Conservation (phyloP, 2,329 filamentous ascomycete species). For the Ophiostoma sp. region DNA sequence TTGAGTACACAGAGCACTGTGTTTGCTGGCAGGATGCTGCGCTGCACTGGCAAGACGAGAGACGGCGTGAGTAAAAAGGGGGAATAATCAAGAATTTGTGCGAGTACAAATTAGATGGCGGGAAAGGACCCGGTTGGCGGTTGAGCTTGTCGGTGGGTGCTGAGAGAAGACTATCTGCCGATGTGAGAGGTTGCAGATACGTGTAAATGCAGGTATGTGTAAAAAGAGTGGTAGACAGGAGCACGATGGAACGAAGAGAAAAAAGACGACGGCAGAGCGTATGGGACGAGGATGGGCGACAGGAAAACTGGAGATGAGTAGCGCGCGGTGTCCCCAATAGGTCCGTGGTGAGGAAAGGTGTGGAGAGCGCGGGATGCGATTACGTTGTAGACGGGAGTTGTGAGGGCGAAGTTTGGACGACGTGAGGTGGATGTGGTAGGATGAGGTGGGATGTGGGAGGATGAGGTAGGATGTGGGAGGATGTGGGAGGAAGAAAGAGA, state of each 20-base stretch:
- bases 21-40: not conserved
- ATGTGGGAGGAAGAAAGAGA: not conserved
- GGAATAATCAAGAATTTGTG: not conserved
- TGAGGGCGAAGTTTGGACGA: not conserved
- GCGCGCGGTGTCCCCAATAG: not conserved
- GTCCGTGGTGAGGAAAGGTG: not conserved
- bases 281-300: not conserved
- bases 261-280: not conserved
- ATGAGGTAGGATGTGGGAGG: not conserved
- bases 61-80: no score
- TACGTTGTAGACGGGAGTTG: not conserved
- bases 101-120: not conserved
- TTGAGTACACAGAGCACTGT: not conserved
- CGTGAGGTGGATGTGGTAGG: not conserved
- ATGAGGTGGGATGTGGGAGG: not conserved
- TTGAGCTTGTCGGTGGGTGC: not conserved
- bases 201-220: not conserved
- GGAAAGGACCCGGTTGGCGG: not conserved
- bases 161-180: not conserved
- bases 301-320: conserved; percentile 3
- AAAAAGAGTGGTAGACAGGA: not conserved
- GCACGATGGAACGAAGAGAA: not conserved
- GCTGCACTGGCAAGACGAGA: not conserved
- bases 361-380: not conserved
- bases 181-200: not conserved